A percentile compares a stretch with the other conserved stretches of the same genome.
phyloP scores from a whole-genome alignment of 164 flowering plant genomes.

The Stephania yunnanensis region DNA sequence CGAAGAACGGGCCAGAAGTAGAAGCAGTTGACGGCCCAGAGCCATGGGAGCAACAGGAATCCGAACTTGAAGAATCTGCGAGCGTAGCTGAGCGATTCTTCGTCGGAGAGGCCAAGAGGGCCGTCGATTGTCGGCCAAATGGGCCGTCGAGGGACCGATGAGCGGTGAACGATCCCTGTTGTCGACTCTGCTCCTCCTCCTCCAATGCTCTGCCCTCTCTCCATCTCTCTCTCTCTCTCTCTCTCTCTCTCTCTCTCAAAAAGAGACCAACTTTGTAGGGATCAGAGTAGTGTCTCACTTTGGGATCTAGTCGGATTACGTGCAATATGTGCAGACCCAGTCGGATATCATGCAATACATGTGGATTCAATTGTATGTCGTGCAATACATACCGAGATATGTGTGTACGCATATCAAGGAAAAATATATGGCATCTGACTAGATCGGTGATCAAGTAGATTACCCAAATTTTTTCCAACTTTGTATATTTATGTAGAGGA shows the following conservation, averaged over 20 bases:
- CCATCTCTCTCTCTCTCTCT: constrained; percentile 2
- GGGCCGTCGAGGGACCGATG: constrained; percentile 15
- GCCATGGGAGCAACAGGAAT: constrained; percentile 66
- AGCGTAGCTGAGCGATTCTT: constrained; percentile 59
- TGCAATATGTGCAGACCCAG: no score
- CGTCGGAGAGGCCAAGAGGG: constrained; percentile 64
- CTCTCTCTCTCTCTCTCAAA: not conserved
- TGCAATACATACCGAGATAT: no score
- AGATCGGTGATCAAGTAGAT: no score
- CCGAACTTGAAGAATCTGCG: constrained; percentile 75
- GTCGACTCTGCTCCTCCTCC: constrained; percentile 8
- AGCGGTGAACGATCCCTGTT: constrained; percentile 12
- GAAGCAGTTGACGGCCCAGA: constrained; percentile 94
- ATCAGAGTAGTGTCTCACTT: no score
- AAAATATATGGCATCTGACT: no score
- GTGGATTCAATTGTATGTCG: no score
- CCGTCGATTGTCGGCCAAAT: constrained; percentile 91
- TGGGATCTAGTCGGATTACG: no score
- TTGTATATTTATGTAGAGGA: no score
- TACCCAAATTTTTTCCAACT: no score
- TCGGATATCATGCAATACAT: no score
- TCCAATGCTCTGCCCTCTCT: not conserved
- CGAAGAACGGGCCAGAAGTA: constrained; percentile 94
- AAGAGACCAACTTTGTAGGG: no score
- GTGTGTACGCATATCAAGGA: no score